Conservation (phyloP, 331 rosid genomes). For the Quercus tomentella region DNA sequence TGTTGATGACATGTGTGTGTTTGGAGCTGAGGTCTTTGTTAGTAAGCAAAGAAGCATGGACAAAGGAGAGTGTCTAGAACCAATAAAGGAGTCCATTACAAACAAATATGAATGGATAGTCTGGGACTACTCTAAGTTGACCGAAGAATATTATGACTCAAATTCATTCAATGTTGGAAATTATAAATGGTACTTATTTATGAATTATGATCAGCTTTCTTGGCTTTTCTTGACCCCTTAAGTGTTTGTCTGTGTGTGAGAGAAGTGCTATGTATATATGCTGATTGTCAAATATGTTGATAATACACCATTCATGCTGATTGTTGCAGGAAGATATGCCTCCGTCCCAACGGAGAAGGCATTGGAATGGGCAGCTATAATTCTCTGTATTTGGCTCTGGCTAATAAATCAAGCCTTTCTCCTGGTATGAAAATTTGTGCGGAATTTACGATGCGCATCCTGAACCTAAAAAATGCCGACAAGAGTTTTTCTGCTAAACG, state of each 20-base stretch:
- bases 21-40: conserved; percentile 73
- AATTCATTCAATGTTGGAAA: conserved; percentile 42
- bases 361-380: conserved; percentile 33
- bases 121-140: conserved; percentile 19
- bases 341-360: conserved; percentile 60
- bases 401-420: conserved; percentile 32
- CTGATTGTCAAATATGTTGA: too few species aligned
- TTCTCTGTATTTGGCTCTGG: conserved; percentile 40
- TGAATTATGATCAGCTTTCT: too few species aligned
- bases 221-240: too few species aligned
- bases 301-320: neutral
- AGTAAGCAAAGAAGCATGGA: conserved; percentile 37
- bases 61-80: conserved; percentile 49
- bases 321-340: conserved; percentile 47
- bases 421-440: conserved; percentile 39
- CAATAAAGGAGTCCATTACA: conserved; percentile 38
- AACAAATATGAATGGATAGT: conserved; percentile 25
- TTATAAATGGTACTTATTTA: conserved; percentile 38
- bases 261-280: too few species aligned
- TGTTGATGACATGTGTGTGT: conserved; percentile 46
- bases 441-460: conserved; percentile 35
- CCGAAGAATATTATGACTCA: conserved; percentile 27
- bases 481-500: conserved; percentile 33
- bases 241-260: too few species aligned
- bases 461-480: conserved; percentile 20